A percentile compares a stretch with the other conserved stretches of the same genome.
Evolutionary conservation across 768 basidiomycete species (phyloP).

Genomic region (Macrolepiota dolichaula): DNA sequence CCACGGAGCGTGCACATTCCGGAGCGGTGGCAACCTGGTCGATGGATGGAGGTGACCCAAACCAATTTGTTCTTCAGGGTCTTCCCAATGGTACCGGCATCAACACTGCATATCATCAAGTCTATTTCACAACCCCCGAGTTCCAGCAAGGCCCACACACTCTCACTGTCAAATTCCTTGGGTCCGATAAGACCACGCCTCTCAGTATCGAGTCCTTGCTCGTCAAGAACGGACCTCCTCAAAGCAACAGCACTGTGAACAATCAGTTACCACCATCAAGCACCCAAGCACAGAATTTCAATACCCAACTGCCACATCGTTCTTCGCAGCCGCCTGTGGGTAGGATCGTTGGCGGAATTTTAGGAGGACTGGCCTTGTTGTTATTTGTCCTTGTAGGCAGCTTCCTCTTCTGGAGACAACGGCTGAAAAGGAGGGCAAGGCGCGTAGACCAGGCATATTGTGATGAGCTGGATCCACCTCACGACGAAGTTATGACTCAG

Average conservation of each 20-base stretch:
- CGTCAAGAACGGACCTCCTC: not conserved
- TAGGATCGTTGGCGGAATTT: not conserved
- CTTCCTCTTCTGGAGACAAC: too few species aligned
- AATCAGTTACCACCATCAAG: too few species aligned
- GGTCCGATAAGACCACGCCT: not conserved
- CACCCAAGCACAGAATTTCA: too few species aligned
- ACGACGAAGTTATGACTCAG: too few species aligned
- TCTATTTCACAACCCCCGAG: not conserved
- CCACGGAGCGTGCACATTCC: too few species aligned
- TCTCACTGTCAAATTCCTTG: not conserved
- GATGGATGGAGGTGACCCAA: not conserved
- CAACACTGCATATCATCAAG: not conserved
- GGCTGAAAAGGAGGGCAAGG: too few species aligned
- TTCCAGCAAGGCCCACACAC: not conserved
- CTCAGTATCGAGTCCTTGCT: not conserved
- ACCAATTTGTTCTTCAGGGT: not conserved
- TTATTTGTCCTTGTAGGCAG: too few species aligned
- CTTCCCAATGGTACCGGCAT: not conserved
- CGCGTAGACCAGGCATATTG: too few species aligned
- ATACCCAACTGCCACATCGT: too few species aligned
- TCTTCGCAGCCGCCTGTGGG: too few species aligned
- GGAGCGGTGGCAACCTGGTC: not conserved
- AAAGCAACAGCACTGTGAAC: not conserved
- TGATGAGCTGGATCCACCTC: too few species aligned
- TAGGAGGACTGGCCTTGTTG: not conserved